phyloP scores from a whole-genome alignment of 2,329 filamentous ascomycete genomes.

The Penicillium sp. region DNA sequence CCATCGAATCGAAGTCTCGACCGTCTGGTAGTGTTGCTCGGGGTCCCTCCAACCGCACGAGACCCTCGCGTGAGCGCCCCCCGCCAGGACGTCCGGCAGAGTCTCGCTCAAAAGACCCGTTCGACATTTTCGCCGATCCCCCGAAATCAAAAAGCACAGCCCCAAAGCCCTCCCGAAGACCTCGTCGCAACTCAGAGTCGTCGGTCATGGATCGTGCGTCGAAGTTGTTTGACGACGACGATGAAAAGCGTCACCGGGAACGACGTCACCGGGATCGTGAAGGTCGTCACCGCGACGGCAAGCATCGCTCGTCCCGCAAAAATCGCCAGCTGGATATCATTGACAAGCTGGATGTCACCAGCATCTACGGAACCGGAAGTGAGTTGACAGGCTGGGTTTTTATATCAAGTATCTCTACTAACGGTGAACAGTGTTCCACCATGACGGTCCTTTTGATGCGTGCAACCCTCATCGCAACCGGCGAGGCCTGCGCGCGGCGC shows the following conservation, averaged over 20 bases:
- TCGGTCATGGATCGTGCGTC: constrained; percentile 52
- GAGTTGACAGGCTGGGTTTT: constrained; percentile 42
- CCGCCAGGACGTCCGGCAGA: constrained; percentile 14
- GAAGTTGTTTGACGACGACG: constrained; percentile 46
- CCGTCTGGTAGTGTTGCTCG: constrained; percentile 29
- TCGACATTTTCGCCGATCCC: constrained; percentile 48
- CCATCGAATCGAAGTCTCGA: constrained; percentile 33
- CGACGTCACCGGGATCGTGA: constrained; percentile 48
- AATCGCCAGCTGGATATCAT: constrained; percentile 68
- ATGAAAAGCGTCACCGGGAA: constrained; percentile 47
- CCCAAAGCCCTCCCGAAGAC: constrained; percentile 36
- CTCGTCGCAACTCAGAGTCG: constrained; percentile 58
- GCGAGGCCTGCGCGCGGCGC: constrained; percentile 71
- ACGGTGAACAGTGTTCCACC: constrained; percentile 74
- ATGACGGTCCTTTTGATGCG: constrained; percentile 95
- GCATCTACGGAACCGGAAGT: constrained; percentile 90
- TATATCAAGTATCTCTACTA: not conserved
- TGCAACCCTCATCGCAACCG: constrained; percentile 92
- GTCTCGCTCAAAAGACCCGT: constrained; percentile 27
- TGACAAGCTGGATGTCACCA: constrained; percentile 92
- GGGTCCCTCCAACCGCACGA: constrained; percentile 25
- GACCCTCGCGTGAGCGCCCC: constrained; percentile 23
- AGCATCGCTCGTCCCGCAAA: constrained; percentile 37
- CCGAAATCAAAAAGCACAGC: too few species aligned
- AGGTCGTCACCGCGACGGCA: constrained; percentile 37